Evolutionary conservation across 75 land plant species (phyloP).

Genomic region (Azolla pinnata): DNA sequence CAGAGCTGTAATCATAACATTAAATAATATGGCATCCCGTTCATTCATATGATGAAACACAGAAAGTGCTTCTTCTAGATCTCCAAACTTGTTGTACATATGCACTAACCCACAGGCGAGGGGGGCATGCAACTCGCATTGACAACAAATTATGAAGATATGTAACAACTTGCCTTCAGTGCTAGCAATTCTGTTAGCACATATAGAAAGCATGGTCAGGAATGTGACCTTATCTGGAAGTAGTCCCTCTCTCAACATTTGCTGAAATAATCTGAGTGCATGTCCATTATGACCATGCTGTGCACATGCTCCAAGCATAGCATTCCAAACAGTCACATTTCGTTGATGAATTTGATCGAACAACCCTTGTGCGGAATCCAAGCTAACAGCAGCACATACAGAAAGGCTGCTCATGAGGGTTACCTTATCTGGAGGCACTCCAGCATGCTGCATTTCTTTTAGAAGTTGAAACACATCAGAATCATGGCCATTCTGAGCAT

Average conservation of each 20-base stretch:
- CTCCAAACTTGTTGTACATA: conserved; percentile 16
- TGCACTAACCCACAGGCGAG: neutral
- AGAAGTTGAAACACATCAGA: conserved; percentile 33
- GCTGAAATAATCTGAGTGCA: conserved; percentile 28
- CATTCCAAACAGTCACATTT: conserved; percentile 45
- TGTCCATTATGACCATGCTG: neutral
- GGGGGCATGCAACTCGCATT: neutral
- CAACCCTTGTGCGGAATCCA: conserved; percentile 23
- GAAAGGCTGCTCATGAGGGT: conserved; percentile 10
- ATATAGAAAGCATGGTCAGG: neutral
- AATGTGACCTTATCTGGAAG: neutral
- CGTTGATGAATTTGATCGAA: conserved; percentile 37
- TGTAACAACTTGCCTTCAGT: neutral
- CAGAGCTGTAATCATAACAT: conserved; percentile 17
- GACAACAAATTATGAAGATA: neutral
- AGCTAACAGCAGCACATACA: conserved; percentile 12
- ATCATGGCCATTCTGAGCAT: conserved; percentile 53
- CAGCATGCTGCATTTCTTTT: conserved; percentile 35
- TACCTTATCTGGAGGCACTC: conserved; percentile 12
- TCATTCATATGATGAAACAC: conserved; percentile 15
- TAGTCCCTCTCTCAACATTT: conserved; percentile 16
- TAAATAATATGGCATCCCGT: conserved; percentile 20
- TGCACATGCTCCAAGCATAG: conserved; percentile 38
- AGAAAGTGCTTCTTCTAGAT: conserved; percentile 3
- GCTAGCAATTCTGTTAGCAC: conserved; percentile 8